Evolutionary conservation across 2,329 filamentous ascomycete genomes (phyloP).

Genomic region (Penicillium glabrum): DNA sequence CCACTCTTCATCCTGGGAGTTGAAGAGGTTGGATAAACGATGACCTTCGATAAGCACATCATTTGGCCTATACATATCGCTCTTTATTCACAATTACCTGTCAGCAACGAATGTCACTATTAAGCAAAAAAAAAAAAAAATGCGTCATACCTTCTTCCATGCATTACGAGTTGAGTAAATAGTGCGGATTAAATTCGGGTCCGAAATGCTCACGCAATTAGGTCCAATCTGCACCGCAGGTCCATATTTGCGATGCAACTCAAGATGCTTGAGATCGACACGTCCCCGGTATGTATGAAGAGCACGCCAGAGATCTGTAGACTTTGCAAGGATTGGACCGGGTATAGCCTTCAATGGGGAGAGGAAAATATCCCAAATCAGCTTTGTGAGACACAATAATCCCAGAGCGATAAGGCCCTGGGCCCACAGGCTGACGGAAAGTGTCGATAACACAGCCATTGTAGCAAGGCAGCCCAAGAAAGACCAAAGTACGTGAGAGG

Average conservation of each 20-base stretch:
- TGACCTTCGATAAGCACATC: slow-evolving; percentile 26
- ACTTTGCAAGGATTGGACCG: slow-evolving; percentile 15
- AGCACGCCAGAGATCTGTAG: slow-evolving; percentile 17
- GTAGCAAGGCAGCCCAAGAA: not conserved
- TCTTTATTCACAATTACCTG: slow-evolving; percentile 10
- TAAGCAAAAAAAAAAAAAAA: too few relatives aligned
- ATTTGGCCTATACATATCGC: slow-evolving; percentile 29
- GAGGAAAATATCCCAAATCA: slow-evolving; percentile 9
- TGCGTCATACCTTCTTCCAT: slow-evolving; percentile 17
- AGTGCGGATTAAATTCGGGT: slow-evolving; percentile 38
- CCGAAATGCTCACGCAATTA: slow-evolving; percentile 40
- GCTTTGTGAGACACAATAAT: slow-evolving; percentile 9
- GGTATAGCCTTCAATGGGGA: slow-evolving; percentile 14
- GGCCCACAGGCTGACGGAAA: slow-evolving; percentile 6
- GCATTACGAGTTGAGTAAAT: slow-evolving; percentile 32
- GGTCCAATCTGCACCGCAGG: slow-evolving; percentile 43
- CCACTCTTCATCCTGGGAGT: slow-evolving; percentile 27
- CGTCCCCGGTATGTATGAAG: slow-evolving; percentile 11
- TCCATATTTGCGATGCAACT: slow-evolving; percentile 41
- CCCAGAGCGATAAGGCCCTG: slow-evolving; percentile 8
- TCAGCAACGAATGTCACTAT: not conserved
- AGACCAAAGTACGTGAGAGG: not conserved
- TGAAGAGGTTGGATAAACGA: slow-evolving; percentile 28
- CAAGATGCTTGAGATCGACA: slow-evolving; percentile 17
- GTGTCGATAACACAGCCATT: not conserved